Conservation (phyloP, 441 rosid species). For the Kokia cookei region DNA sequence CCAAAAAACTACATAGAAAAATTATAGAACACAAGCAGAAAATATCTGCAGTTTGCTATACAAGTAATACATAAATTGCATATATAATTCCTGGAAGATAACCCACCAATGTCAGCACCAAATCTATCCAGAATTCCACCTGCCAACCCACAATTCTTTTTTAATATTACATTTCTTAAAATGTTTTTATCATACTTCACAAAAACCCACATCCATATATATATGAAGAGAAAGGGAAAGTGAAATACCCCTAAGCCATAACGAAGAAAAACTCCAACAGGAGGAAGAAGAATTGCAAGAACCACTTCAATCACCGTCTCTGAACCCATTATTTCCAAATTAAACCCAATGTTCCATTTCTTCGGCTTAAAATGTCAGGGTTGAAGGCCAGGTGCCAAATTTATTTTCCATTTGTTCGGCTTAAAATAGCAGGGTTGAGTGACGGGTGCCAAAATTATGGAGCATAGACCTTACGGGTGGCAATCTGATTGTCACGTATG, state of each 20-base stretch:
- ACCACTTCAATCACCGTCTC: conserved; percentile 60
- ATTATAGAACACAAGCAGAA: background rate
- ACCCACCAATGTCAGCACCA: conserved; percentile 74
- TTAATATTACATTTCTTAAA: too few relatives aligned
- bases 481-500: too few relatives aligned
- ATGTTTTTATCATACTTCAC: too few relatives aligned
- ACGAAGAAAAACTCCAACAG: conserved; percentile 66
- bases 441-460: background rate
- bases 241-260: conserved; percentile 51
- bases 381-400: background rate
- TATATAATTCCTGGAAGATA: conserved; percentile 90
- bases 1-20: background rate
- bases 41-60: conserved; percentile 18
- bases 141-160: conserved; percentile 19
- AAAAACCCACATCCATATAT: too few relatives aligned
- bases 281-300: conserved; percentile 59
- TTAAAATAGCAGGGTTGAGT: background rate
- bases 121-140: conserved; percentile 89
- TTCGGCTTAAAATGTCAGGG: too few relatives aligned
- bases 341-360: too few relatives aligned
- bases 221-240: background rate
- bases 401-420: background rate
- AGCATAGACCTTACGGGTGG: too few relatives aligned
- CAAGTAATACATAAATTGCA: conserved; percentile 77
- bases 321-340: conserved; percentile 35